Evolutionary conservation across 805 yeast genomes (phyloP), one percentile per base, ranked within the genome.

Genomic region (Yamadazyma takamatsuzukensis): DNA sequence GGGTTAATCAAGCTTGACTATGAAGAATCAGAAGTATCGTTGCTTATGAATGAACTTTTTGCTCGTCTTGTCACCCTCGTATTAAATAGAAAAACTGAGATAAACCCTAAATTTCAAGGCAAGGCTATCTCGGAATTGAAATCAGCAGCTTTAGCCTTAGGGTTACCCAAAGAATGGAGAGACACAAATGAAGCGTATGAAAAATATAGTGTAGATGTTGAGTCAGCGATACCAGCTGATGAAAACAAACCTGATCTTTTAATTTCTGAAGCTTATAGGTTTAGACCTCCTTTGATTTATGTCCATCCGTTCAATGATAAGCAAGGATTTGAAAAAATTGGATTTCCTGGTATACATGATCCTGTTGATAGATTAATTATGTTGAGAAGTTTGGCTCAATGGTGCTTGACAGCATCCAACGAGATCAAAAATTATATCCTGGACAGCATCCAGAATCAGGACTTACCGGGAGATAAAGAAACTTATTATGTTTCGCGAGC

Each of bases 131-230:
- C 45, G 14, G 70, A 64, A 37, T 48, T 66, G 27, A 61, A 56
- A 34, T 37, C 61, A 1, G 43, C 51, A 33, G 39, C 47, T 27
- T 27, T 39, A 6, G 18, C 32, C 4, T 43, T 59, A 5, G 71
- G 72, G 1, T 45, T 64, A 15, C 71, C 72, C 3, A 39, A 30
- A 16, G 70, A 64, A 38, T 66, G 72, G 72, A 51, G 54, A 30
- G 54, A 52, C 29, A 16, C 34, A 1, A 26, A 18, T 10, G 43
- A 40, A 25, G 29, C 29, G 5, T 43, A 32, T 29, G 32, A 37
- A 21, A 37, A 33, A 27, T 25, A 16, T 5, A 30, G 12, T 5
- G 13, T 40, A 10, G 39, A 37, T 11, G 24, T 25, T 5, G 21
- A 28, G 6, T n/a, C 17, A 1, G 19, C 27, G 4, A 14, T 15